These are phyloP conservation scores for Entomortierella lignicola DNA, from an alignment of 192 early-diverging fungal species.

Conservation along the genomic window DNA sequence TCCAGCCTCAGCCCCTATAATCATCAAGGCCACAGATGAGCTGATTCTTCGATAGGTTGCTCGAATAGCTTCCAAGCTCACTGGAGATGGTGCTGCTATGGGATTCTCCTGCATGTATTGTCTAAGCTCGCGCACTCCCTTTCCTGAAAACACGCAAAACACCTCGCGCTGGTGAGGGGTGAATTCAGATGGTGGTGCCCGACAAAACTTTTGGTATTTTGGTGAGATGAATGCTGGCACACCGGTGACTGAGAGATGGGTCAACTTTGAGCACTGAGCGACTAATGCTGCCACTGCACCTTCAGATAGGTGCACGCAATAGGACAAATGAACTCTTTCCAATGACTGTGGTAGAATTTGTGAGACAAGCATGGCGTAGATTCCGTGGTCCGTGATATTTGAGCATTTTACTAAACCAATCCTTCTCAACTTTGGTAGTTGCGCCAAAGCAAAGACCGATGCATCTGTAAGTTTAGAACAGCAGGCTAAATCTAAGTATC, in stretches of 20 bases:
- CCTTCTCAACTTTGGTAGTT: conserved; percentile 63
- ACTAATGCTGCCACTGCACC: conserved; percentile 58
- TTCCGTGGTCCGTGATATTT: conserved; percentile 66
- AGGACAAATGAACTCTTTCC: conserved; percentile 68
- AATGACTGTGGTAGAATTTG: conserved; percentile 53
- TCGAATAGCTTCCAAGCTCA: conserved; percentile 11
- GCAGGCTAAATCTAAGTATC: conserved; percentile 69
- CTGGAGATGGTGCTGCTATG: not conserved
- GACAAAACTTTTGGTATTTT: conserved; percentile 61
- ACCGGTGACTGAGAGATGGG: conserved; percentile 66
- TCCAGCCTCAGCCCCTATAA: not conserved
- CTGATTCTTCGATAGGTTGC: conserved; percentile 11
- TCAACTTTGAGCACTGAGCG: conserved; percentile 59
- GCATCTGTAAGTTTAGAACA: conserved; percentile 64
- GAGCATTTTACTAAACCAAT: conserved; percentile 71
- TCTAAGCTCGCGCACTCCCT: conserved; percentile 65
- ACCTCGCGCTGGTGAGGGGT: conserved; percentile 61
- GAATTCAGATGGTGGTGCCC: conserved; percentile 65
- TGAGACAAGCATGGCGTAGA: conserved; percentile 59
- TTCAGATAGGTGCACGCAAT: conserved; percentile 62
- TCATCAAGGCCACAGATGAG: conserved; percentile 14
- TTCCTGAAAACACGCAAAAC: conserved; percentile 72
- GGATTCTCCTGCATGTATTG: conserved; percentile 39
- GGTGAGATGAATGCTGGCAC: conserved; percentile 62
- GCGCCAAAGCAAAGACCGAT: conserved; percentile 61